These are phyloP conservation scores for Ceratonia siliqua DNA, from an alignment of 306 rosid species.

Conservation along the genomic window DNA sequence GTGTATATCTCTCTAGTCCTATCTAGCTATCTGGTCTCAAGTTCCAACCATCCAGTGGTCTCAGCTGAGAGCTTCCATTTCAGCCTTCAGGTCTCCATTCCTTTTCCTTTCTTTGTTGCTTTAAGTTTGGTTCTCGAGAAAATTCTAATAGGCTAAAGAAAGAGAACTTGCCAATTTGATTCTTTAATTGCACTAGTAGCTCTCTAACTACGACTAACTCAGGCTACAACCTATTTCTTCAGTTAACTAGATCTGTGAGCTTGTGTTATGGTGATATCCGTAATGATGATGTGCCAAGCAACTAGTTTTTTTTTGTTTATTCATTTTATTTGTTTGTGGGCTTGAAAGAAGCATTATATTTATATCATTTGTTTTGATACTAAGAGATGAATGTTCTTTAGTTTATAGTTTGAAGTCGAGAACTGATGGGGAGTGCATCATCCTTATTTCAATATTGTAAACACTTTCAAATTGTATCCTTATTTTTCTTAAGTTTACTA, in stretches of 20 bases:
- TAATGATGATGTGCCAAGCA: no score
- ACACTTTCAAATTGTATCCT: background rate
- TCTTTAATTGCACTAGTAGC: background rate
- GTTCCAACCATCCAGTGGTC: background rate
- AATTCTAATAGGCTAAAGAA: background rate
- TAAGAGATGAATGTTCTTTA: background rate
- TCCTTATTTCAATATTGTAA: conserved; percentile 73
- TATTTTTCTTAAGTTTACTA: background rate
- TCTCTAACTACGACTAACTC: background rate
- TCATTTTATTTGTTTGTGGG: no score
- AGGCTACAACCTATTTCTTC: background rate
- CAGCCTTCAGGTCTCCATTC: conserved; percentile 17
- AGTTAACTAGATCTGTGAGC: background rate
- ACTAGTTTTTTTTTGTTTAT: no score
- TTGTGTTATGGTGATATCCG: no score
- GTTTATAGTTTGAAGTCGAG: conserved; percentile 7
- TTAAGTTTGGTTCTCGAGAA: conserved; percentile 13
- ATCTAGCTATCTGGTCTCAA: conserved; percentile 6
- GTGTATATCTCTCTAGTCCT: conserved; percentile 30
- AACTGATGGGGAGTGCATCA: conserved; percentile 76
- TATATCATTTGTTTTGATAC: background rate
- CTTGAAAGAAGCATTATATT: no score
- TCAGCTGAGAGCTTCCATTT: background rate
- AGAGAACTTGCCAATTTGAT: background rate
- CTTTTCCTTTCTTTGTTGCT: background rate